phyloP scores from a whole-genome alignment of 768 basidiomycete genomes.

The Russula sp. region DNA sequence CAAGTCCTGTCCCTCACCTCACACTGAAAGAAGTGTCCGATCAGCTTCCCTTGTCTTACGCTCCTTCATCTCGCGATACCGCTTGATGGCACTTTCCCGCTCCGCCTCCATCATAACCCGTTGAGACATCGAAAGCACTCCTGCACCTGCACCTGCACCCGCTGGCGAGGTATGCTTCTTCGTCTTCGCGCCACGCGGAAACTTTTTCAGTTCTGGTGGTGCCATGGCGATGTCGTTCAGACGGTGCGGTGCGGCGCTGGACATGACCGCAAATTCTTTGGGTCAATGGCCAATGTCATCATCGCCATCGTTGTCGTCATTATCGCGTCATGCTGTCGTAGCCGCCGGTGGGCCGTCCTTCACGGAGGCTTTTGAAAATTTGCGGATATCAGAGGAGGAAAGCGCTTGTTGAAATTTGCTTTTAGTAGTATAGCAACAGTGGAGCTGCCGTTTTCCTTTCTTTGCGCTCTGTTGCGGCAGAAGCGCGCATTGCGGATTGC shows the following conservation, averaged over 20 bases:
- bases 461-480: constrained; percentile 51
- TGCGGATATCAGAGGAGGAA: neutral
- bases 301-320: constrained; percentile 12
- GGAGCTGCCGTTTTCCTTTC: constrained; percentile 42
- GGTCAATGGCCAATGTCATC: too few species aligned
- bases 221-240: constrained; percentile 70
- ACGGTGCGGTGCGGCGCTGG: constrained; percentile 59
- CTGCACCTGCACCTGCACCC: constrained; percentile 30
- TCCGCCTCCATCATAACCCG: constrained; percentile 74
- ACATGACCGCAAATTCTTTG: constrained; percentile 50
- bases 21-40: neutral
- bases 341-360: neutral
- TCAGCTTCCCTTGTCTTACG: constrained; percentile 34
- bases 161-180: neutral
- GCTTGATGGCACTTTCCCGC: constrained; percentile 61
- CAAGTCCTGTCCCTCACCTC: neutral
- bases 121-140: constrained; percentile 70
- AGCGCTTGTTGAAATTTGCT: too few species aligned
- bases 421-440: constrained; percentile 24
- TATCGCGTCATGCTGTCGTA: neutral
- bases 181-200: constrained; percentile 49
- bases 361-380: neutral
- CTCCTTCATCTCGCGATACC: constrained; percentile 69
- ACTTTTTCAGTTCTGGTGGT: constrained; percentile 58
- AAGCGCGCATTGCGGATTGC: constrained; percentile 56